These are phyloP conservation scores for Cystofilobasidium capitatum DNA, from an alignment of 768 basidiomycete species.

Conservation along the genomic window DNA sequence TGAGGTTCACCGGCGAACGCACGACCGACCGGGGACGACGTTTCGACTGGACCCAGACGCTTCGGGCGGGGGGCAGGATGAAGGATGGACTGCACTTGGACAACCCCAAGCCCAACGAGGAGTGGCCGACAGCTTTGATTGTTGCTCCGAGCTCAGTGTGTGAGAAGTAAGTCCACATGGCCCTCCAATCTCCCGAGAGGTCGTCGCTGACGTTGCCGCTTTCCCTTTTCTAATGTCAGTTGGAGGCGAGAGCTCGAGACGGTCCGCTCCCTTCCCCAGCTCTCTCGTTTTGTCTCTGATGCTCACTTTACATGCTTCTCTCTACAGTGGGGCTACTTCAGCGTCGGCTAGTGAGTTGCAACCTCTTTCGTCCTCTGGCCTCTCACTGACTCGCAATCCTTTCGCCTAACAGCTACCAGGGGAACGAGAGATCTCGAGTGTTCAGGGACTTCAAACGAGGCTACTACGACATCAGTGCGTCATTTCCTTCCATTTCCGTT, in stretches of 20 bases:
- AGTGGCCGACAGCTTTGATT: slow-evolving; percentile 67
- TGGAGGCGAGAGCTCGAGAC: slow-evolving; percentile 84
- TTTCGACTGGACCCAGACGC: neutral
- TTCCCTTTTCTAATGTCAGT: neutral
- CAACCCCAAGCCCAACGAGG: slow-evolving; percentile 4
- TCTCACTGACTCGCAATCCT: neutral
- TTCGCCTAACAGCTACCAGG: neutral
- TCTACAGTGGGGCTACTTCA: slow-evolving; percentile 84
- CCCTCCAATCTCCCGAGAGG: no score
- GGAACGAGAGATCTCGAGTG: neutral
- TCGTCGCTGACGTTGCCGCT: neutral
- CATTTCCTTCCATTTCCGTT: neutral
- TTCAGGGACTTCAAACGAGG: slow-evolving; percentile 14
- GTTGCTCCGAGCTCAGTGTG: slow-evolving; percentile 70
- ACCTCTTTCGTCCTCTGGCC: neutral
- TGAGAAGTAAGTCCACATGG: slow-evolving; percentile 14
- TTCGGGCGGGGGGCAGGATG: neutral
- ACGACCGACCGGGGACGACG: slow-evolving; percentile 1
- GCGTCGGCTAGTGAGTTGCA: slow-evolving; percentile 47
- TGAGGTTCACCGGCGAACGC: slow-evolving; percentile 60
- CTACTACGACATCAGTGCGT: neutral
- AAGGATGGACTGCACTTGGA: neutral
- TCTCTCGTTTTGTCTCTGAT: slow-evolving; percentile 6
- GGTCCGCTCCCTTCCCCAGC: slow-evolving; percentile 43
- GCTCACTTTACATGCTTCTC: neutral